Percentiles rank a stretch among this genome's conserved stretches.
Evolutionary conservation across 345 rosid genomes (phyloP).

Genomic region (Euphorbia tirucalli): DNA sequence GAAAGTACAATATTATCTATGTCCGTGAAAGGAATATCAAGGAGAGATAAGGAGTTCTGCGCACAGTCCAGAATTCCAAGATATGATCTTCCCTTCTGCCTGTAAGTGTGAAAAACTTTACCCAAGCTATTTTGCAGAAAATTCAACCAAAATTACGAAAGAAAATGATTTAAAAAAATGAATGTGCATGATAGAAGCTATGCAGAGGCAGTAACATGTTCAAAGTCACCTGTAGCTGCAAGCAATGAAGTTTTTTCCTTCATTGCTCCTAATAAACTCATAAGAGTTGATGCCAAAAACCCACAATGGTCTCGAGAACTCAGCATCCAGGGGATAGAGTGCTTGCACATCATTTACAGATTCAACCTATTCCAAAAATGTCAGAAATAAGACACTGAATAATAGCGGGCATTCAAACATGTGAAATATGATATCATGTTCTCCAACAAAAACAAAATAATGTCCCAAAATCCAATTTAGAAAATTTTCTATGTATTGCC

Average conservation of each 20-base stretch:
- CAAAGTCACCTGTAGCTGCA: slow-evolving; percentile 73
- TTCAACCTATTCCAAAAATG: slow-evolving; percentile 52
- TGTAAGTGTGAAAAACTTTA: slow-evolving; percentile 33
- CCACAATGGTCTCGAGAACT: slow-evolving; percentile 87
- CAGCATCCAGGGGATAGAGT: slow-evolving; percentile 67
- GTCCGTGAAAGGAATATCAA: slow-evolving; percentile 87
- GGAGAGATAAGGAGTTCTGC: slow-evolving; percentile 60
- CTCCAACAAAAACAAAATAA: neutral
- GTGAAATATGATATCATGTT: neutral
- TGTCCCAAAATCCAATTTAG: slow-evolving; percentile 2
- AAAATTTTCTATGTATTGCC: neutral
- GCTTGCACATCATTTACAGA: slow-evolving; percentile 53
- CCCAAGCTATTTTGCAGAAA: neutral
- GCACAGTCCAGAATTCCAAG: slow-evolving; percentile 70
- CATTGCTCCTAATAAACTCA: slow-evolving; percentile 55
- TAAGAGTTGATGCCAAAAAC: slow-evolving; percentile 78
- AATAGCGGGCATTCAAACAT: neutral
- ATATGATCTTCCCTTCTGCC: slow-evolving; percentile 87
- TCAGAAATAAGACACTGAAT: neutral
- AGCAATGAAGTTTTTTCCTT: slow-evolving; percentile 60
- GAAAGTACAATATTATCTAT: slow-evolving; percentile 65
- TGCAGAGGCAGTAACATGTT: slow-evolving; percentile 19
- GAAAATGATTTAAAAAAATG: neutral
- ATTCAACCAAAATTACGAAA: slow-evolving; percentile 8
- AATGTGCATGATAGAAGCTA: slow-evolving; percentile 1